phyloP scores from a whole-genome alignment of 176 grass and related monocot genomes.

The Aegilops sharonensis region DNA sequence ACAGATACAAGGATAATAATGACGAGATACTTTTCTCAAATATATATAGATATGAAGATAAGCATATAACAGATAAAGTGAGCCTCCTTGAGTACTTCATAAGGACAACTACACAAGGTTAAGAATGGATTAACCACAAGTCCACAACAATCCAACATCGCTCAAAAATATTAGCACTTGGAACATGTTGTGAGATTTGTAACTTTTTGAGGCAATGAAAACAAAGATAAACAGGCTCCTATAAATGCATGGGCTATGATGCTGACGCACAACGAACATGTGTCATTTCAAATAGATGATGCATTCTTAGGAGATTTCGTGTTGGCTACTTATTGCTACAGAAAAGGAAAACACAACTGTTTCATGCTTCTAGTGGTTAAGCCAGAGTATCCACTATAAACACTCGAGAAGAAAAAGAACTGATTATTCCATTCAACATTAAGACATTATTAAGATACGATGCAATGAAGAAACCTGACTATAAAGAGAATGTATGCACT shows the following conservation, averaged over 20 bases:
- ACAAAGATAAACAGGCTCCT: background rate
- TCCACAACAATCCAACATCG: background rate
- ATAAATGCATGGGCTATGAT: background rate
- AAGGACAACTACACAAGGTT: background rate
- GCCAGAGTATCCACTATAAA: background rate
- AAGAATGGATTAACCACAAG: background rate
- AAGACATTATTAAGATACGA: background rate
- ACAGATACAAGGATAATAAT: background rate
- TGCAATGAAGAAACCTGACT: background rate
- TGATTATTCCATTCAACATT: background rate
- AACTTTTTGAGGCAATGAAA: background rate
- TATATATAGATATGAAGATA: background rate
- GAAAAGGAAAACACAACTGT: background rate
- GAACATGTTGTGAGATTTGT: background rate
- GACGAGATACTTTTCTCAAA: background rate
- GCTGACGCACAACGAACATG: background rate
- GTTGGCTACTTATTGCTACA: background rate
- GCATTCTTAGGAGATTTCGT: background rate
- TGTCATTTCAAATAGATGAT: constrained; percentile 15
- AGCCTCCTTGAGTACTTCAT: background rate
- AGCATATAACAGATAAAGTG: background rate
- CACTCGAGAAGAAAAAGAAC: too few relatives aligned
- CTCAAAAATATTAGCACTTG: background rate
- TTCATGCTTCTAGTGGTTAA: background rate
- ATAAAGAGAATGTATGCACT: background rate